A percentile compares a stretch with the other conserved stretches of the same genome.
Evolutionary conservation across 2,329 filamentous ascomycete species (phyloP).

Genomic region (Colletotrichum eremochloae): DNA sequence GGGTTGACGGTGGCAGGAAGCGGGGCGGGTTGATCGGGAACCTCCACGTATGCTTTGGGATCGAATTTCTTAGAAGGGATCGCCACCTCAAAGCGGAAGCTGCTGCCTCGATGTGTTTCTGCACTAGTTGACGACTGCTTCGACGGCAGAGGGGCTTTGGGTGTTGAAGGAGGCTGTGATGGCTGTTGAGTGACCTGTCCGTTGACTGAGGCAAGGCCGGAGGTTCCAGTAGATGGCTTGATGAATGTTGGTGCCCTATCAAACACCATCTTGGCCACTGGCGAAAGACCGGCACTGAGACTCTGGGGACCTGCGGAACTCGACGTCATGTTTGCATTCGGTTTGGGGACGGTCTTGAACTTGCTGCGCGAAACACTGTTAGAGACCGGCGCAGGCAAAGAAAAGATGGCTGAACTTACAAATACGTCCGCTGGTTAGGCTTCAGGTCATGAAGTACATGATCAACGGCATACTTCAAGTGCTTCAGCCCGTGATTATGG

Average conservation of each 20-base stretch:
- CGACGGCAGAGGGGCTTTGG: slow-evolving; percentile 34
- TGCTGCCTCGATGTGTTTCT: slow-evolving; percentile 52
- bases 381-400: slow-evolving; percentile 42
- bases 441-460: slow-evolving; percentile 82
- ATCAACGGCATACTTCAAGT: slow-evolving; percentile 77
- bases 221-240: slow-evolving; percentile 54
- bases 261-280: slow-evolving; percentile 64
- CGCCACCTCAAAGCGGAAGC: slow-evolving; percentile 60
- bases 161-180: slow-evolving; percentile 40
- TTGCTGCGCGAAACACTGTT: slow-evolving; percentile 59
- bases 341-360: slow-evolving; percentile 66
- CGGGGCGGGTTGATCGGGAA: slow-evolving; percentile 45
- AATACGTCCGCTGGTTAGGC: slow-evolving; percentile 77
- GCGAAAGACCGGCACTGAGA: slow-evolving; percentile 60
- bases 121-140: slow-evolving; percentile 43
- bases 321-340: slow-evolving; percentile 48
- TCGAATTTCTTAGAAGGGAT: slow-evolving; percentile 62
- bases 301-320: slow-evolving; percentile 36
- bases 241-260: slow-evolving; percentile 58
- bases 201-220: slow-evolving; percentile 47
- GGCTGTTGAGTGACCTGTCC: slow-evolving; percentile 43
- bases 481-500: slow-evolving; percentile 64
- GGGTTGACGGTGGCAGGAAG: slow-evolving; percentile 38
- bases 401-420: slow-evolving; percentile 61
- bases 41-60: slow-evolving; percentile 53